phyloP scores from a whole-genome alignment of 2,329 filamentous ascomycete genomes.

The Aspergillus pseudonomiae region DNA sequence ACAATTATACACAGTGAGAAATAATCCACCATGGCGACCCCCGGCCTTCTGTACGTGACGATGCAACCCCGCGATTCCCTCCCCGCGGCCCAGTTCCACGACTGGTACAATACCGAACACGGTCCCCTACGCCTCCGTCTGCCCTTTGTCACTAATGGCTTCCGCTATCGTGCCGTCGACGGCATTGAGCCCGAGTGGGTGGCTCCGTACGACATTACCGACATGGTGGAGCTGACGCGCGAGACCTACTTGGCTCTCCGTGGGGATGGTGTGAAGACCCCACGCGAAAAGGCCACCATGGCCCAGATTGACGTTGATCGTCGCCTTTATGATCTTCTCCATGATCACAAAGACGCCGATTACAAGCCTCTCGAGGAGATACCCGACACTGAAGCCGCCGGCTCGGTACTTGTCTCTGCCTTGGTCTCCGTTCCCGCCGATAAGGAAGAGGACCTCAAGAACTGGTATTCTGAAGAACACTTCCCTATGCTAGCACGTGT shows the following conservation, averaged over 20 bases:
- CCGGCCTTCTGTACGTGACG: slow-evolving; percentile 80
- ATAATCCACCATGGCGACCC: slow-evolving; percentile 41
- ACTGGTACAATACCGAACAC: slow-evolving; percentile 95
- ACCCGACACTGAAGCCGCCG: slow-evolving; percentile 60
- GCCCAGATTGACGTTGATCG: slow-evolving; percentile 69
- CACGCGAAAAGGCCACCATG: slow-evolving; percentile 64
- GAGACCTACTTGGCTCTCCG: slow-evolving; percentile 62
- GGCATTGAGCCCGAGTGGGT: slow-evolving; percentile 67
- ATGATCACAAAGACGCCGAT: slow-evolving; percentile 56
- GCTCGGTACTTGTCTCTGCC: slow-evolving; percentile 65
- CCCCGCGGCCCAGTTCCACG: slow-evolving; percentile 73
- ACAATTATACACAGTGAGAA: neutral
- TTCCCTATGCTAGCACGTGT: slow-evolving; percentile 70
- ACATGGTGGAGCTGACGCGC: slow-evolving; percentile 70
- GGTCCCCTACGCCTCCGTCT: slow-evolving; percentile 78
- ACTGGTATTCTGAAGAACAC: slow-evolving; percentile 78
- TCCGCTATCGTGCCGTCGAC: slow-evolving; percentile 75
- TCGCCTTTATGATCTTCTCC: slow-evolving; percentile 69
- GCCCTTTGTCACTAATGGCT: slow-evolving; percentile 73
- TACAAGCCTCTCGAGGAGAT: slow-evolving; percentile 65
- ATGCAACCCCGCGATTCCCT: slow-evolving; percentile 76
- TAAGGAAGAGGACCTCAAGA: slow-evolving; percentile 58
- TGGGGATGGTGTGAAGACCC: slow-evolving; percentile 55
- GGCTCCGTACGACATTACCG: slow-evolving; percentile 79
- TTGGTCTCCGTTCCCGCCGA: slow-evolving; percentile 62